Base-by-base conservation (phyloP, 169 alveolate genomes). In the Eimeria sp. region DNA sequence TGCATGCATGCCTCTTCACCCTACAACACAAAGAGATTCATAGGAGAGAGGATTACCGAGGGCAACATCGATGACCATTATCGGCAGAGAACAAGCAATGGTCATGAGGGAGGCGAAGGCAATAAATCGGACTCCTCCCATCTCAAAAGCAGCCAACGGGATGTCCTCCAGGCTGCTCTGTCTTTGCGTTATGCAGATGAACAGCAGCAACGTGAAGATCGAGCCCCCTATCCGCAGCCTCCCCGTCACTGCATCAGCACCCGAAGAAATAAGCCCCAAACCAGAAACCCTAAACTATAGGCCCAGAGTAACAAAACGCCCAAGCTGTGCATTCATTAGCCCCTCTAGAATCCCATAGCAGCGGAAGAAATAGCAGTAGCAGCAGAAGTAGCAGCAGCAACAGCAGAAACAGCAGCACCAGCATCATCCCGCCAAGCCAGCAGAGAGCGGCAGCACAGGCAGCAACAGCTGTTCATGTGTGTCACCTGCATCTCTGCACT, bases 151-250 rank as follows among this genome's bases (percentile, higher is more conserved):
- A 11, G 67, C 72, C 22, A 82, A 47, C 49, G 90, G 90, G 30
- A 82, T 82, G 51, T 82, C 90, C 25, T 54, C 90, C 10, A 82
- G 90, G 30, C 51, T 82, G 73, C 90, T 82, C 90, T 82, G 90
- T 18, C 90, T 10, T 22, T 82, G 90, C 54, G 90, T 82, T 13
- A 82, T 25, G 45, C 90, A 49, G 58, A 82, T 82, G 54, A 82
- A 82, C 47, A 82, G 73, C 30, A 82, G 47, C 27, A 82, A 9
- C 6, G 63, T 82, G 72, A 82, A n/a, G 25, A 82, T 51, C 5
- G 72, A 54, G 30, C 90, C 90, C 43, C 90, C 90, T 5, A 82
- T 82, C 18, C 90, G 72, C 67, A 82, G 11, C 43, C 90, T 25
- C 47, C 90, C 90, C 18, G 90, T 82, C 70, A 82, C 90, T 82